A percentile compares a stretch with the other conserved stretches of the same genome.
These are phyloP conservation scores for Lichtheimia hyalospora DNA, from an alignment of 371 early-diverging fungal genomes.

Conservation along the genomic window DNA sequence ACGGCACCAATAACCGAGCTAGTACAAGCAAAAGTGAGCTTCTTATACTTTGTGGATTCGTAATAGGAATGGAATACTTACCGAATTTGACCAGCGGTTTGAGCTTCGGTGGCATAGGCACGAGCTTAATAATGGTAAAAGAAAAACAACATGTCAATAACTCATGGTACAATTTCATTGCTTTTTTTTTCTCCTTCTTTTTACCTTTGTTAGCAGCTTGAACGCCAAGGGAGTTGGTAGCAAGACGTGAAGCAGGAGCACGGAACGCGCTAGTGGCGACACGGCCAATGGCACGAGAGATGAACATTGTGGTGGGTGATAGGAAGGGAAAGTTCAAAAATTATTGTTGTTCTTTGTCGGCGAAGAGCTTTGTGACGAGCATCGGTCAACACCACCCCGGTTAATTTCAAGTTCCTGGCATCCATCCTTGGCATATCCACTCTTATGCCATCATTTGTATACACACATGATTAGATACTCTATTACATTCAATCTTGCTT, in stretches of 20 bases:
- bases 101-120: conserved; percentile 37
- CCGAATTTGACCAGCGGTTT: conserved; percentile 48
- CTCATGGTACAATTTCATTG: no score
- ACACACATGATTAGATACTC: no score
- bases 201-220: conserved; percentile 23
- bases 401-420: no score
- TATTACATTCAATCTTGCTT: no score
- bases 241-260: conserved; percentile 22
- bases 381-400: no score
- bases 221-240: conserved; percentile 23
- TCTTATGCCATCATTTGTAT: no score
- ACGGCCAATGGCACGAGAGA: conserved; percentile 36
- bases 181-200: background rate
- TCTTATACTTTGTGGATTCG: background rate
- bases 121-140: conserved; percentile 21
- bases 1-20: conserved; percentile 93
- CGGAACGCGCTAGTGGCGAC: conserved; percentile 33
- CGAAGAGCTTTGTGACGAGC: no score
- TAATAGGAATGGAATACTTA: conserved; percentile 25
- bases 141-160: background rate
- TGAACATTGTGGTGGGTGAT: conserved; percentile 19
- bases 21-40: background rate
- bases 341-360: background rate
- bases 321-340: conserved; percentile 3
- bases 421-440: no score